These are phyloP conservation scores for Lasiodiplodia sp. DNA, from an alignment of 2,329 filamentous ascomycete genomes.

Conservation along the genomic window DNA sequence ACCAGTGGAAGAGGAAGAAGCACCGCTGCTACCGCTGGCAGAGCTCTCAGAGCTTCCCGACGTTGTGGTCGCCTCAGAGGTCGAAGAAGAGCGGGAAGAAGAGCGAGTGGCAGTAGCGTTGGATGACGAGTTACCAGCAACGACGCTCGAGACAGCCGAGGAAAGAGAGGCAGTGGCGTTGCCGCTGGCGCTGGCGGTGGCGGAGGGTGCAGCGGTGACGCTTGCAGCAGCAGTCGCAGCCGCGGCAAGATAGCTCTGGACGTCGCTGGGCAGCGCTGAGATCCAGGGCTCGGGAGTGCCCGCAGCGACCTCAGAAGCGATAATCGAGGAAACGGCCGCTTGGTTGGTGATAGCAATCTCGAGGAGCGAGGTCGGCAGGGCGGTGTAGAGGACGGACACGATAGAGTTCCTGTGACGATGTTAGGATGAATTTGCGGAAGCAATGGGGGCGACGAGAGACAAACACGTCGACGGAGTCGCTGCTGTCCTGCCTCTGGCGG, in stretches of 20 bases:
- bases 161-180: slow-evolving; percentile 35
- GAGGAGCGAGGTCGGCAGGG: slow-evolving; percentile 51
- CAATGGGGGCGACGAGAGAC: not conserved
- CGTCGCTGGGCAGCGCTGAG: slow-evolving; percentile 51
- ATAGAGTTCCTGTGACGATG: not conserved
- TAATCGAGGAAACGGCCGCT: slow-evolving; percentile 49
- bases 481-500: slow-evolving; percentile 16
- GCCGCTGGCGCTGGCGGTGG: slow-evolving; percentile 31
- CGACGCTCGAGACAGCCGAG: slow-evolving; percentile 32
- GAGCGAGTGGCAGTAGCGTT: slow-evolving; percentile 35
- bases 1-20: slow-evolving; percentile 36
- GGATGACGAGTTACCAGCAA: slow-evolving; percentile 28
- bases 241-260: slow-evolving; percentile 50
- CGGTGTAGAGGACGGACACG: slow-evolving; percentile 50
- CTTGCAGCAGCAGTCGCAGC: slow-evolving; percentile 24
- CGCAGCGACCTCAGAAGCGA: slow-evolving; percentile 53
- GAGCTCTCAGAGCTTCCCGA: slow-evolving; percentile 27
- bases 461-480: slow-evolving; percentile 1
- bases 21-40: slow-evolving; percentile 33
- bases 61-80: slow-evolving; percentile 38
- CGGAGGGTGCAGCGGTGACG: slow-evolving; percentile 28
- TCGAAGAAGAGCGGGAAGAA: slow-evolving; percentile 33
- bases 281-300: slow-evolving; percentile 56
- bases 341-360: slow-evolving; percentile 51
- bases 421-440: not conserved